Evolutionary conservation across 441 rosid species (phyloP).

Genomic region (Kokia cookei): DNA sequence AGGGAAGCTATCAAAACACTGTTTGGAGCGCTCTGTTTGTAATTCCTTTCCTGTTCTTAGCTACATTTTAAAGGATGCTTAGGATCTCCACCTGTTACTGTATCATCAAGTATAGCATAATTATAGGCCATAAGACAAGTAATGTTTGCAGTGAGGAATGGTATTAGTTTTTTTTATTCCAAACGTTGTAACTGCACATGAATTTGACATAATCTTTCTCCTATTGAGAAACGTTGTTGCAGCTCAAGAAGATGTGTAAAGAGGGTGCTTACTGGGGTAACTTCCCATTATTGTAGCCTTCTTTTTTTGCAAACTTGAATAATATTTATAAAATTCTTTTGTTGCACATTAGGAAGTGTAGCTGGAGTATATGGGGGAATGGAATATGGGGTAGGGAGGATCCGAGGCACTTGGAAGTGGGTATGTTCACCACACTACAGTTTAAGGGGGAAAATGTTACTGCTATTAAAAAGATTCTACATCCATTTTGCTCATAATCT

Average conservation of each 20-base stretch:
- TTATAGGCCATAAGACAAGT: neutral
- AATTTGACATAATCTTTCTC: neutral
- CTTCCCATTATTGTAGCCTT: neutral
- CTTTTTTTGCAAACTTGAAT: neutral
- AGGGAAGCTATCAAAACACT: conserved; percentile 51
- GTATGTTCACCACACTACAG: neutral
- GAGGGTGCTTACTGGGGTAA: conserved; percentile 15
- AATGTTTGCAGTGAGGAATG: neutral
- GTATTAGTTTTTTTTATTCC: neutral
- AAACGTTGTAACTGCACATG: neutral
- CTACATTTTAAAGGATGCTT: neutral
- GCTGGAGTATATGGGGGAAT: conserved; percentile 52
- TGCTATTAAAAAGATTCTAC: neutral
- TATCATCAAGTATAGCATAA: neutral
- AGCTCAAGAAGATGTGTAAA: conserved; percentile 16
- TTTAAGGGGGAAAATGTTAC: neutral
- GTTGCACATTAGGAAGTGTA: conserved; percentile 11
- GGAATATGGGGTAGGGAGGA: conserved; percentile 47
- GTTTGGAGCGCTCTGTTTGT: conserved; percentile 55
- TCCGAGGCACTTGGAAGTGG: conserved; percentile 45
- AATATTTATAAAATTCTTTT: neutral
- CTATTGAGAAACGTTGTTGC: neutral
- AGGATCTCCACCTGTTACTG: neutral
- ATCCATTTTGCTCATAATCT: neutral
- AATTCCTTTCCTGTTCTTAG: neutral